Base-by-base conservation (phyloP, 768 basidiomycete species). In the Scleroderma bovista region DNA sequence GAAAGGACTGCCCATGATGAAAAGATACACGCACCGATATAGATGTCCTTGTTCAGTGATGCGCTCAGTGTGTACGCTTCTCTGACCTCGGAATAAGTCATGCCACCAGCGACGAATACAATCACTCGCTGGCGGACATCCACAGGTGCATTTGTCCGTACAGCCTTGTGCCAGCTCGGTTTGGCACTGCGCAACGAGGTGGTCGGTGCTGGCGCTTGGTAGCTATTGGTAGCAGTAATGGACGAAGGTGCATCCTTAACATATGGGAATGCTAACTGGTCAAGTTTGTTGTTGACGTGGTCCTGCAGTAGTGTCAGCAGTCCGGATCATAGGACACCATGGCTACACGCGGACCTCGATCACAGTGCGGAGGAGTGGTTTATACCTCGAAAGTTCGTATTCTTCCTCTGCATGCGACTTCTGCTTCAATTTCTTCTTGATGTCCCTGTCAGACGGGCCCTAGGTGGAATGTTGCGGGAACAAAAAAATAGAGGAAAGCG, bases 81-180 rank as follows among this genome's bases (percentile, higher is more conserved):
- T 52, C 95, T 77, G 68, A 94, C 86, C 69, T 99, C 96, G 0
- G 93, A 95, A 64, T 93, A 93, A 2, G 96, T 94, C 79, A 94
- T 84, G 2, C 96, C 96, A 32, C 96, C 96, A 13, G 90, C 88
- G 20, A 97, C 75, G 67, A 98, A 98, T 16, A 97, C 79, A 32
- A 99, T 75, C 13, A 96, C 60, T 24, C 95, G 78, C 66, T 91
- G 86, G 51, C 81, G 77, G 45, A 78, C 75, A 32, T 84, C 72
- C 69, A 65, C 78, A 29, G 70, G 60, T 19, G 71, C 62, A 22
- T 72, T 76, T 4, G 80, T 65, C 57, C 76, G 79, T 5, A 81
- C 81, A 1, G 86, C 84, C 58, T 85, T 81, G 63, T 93, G 90
- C 93, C 92, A 94, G 43, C 80, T 84, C 7, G 92, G 91, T 63